Conservation (phyloP, 2,329 filamentous ascomycete genomes). For the Epichloe gansuensis region DNA sequence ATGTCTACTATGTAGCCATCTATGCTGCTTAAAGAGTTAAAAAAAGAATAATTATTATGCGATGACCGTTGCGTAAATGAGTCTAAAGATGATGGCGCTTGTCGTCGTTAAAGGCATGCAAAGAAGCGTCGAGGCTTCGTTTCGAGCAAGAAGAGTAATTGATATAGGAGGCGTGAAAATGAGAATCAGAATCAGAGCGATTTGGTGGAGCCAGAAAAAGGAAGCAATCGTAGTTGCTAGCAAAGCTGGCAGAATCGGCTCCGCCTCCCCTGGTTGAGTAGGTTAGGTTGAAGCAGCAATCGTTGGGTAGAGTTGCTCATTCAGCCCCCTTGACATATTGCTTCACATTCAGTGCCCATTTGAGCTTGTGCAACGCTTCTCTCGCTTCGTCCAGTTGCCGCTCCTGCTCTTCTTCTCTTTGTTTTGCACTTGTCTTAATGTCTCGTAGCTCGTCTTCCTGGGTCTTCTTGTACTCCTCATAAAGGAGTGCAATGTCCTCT, state of each 20-base stretch:
- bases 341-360: conserved; percentile 61
- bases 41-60: background rate
- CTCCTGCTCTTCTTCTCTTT: conserved; percentile 50
- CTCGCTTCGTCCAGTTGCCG: conserved; percentile 44
- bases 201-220: background rate
- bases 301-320: conserved; percentile 16
- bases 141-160: background rate
- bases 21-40: conserved; percentile 3
- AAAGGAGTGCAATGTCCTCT: conserved; percentile 45
- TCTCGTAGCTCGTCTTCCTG: conserved; percentile 49
- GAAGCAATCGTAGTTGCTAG: background rate
- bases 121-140: background rate
- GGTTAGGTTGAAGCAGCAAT: background rate
- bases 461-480: conserved; percentile 51
- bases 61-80: conserved; percentile 1
- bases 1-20: conserved; percentile 2
- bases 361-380: conserved; percentile 53
- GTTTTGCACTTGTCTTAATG: conserved; percentile 45
- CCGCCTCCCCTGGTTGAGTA: background rate
- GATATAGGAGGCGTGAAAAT: too few relatives aligned
- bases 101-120: background rate
- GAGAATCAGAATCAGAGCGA: too few relatives aligned
- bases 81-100: background rate
- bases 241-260: background rate
- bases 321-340: conserved; percentile 44